Percentiles rank a stretch among this genome's conserved stretches.
Conservation (phyloP, 177 flowering plant genomes). For the Telopea speciosissima region DNA sequence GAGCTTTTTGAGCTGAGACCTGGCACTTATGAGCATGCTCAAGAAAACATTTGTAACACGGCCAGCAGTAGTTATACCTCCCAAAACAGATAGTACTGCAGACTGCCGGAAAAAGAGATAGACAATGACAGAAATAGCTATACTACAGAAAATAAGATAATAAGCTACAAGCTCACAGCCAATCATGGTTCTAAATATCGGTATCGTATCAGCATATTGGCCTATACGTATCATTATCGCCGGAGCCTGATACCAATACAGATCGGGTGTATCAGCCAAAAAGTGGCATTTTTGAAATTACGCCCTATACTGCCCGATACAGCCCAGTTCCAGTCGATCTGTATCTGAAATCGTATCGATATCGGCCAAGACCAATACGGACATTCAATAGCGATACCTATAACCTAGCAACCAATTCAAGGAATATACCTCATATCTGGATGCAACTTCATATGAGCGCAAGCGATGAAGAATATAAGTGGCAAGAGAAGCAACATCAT, state of each 20-base stretch:
- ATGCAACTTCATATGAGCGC: conserved; percentile 77
- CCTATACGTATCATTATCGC: too few relatives aligned
- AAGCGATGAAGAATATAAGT: conserved; percentile 76
- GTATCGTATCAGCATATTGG: too few relatives aligned
- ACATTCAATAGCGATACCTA: too few relatives aligned
- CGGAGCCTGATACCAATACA: too few relatives aligned
- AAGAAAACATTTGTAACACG: conserved; percentile 23
- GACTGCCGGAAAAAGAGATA: conserved; percentile 36
- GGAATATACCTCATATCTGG: conserved; percentile 75
- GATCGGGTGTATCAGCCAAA: too few relatives aligned
- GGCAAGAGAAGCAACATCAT: conserved; percentile 85
- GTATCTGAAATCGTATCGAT: too few relatives aligned
- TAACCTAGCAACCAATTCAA: background rate
- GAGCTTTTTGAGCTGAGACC: conserved; percentile 63
- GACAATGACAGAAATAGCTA: background rate
- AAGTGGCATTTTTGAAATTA: too few relatives aligned
- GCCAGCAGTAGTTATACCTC: conserved; percentile 37
- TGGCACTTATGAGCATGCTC: conserved; percentile 46
- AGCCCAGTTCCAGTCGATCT: too few relatives aligned
- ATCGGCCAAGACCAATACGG: too few relatives aligned
- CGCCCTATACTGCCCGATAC: too few relatives aligned
- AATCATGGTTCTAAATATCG: too few relatives aligned
- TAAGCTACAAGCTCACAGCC: background rate
- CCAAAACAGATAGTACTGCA: conserved; percentile 58
- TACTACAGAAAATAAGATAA: conserved; percentile 1